These are phyloP conservation scores for Termitomyces heimii DNA, from an alignment of 768 basidiomycete species.

Conservation along the genomic window DNA sequence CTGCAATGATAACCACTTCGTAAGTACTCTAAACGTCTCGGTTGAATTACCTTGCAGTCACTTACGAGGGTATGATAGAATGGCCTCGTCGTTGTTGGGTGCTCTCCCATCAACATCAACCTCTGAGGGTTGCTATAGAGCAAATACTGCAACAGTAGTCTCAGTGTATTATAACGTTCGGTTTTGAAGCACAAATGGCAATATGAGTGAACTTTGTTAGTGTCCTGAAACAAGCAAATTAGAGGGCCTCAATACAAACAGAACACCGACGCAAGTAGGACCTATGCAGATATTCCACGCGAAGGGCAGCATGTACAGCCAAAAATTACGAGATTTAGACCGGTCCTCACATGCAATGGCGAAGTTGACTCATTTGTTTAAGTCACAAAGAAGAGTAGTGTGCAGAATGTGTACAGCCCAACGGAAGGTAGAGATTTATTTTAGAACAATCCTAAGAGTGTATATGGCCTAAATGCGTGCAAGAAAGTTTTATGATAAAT, in stretches of 20 bases:
- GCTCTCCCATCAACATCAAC: slow-evolving; percentile 15
- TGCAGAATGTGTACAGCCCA: neutral
- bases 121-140: neutral
- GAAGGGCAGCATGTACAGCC: neutral
- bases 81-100: slow-evolving; percentile 12
- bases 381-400: neutral
- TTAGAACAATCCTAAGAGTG: neutral
- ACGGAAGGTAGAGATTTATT: neutral
- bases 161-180: neutral
- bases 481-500: neutral
- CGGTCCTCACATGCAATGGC: neutral
- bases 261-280: neutral
- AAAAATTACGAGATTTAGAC: neutral
- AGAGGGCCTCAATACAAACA: neutral
- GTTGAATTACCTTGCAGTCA: too few relatives aligned
- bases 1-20: slow-evolving; percentile 16
- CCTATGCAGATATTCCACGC: neutral
- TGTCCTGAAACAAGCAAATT: neutral
- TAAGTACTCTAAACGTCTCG: neutral
- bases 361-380: neutral
- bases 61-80: slow-evolving; percentile 1
- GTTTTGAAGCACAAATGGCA: neutral
- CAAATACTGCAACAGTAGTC: neutral
- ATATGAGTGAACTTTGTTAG: neutral
- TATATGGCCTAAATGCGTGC: neutral